Evolutionary conservation across 805 yeast genomes (phyloP).

Genomic region (Nakazawaea wyomingensis): DNA sequence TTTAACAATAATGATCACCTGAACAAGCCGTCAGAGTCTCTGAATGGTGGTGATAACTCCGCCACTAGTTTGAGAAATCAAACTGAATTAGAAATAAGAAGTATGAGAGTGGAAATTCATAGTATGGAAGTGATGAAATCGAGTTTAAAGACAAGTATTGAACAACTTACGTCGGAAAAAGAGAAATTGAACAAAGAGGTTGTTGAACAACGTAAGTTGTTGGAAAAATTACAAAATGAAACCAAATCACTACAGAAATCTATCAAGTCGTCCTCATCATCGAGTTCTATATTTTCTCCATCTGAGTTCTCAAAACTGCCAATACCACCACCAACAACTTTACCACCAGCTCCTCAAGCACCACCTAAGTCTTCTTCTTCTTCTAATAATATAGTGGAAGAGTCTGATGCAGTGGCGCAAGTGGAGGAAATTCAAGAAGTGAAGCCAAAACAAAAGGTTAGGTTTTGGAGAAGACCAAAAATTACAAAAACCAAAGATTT

Average conservation of each 20-base stretch:
- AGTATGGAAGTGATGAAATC: slow-evolving; percentile 36
- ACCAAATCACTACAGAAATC: not conserved
- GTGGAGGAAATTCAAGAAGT: slow-evolving; percentile 12
- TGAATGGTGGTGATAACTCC: slow-evolving; percentile 26
- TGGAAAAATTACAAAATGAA: slow-evolving; percentile 15
- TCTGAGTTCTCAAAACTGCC: slow-evolving; percentile 6
- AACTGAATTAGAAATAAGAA: slow-evolving; percentile 34
- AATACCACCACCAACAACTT: slow-evolving; percentile 13
- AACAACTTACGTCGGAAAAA: slow-evolving; percentile 42
- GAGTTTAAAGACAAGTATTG: slow-evolving; percentile 43
- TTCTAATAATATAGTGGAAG: not conserved
- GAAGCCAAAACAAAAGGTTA: slow-evolving; percentile 22
- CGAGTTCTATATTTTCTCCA: slow-evolving; percentile 15
- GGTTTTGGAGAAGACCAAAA: slow-evolving; percentile 26
- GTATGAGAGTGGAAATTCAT: slow-evolving; percentile 34
- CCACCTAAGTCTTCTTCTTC: slow-evolving; percentile 8
- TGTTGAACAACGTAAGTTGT: slow-evolving; percentile 15
- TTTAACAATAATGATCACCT: slow-evolving; percentile 25
- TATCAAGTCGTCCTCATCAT: slow-evolving; percentile 2
- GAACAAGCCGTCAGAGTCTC: slow-evolving; percentile 42
- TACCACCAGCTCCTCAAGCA: slow-evolving; percentile 11
- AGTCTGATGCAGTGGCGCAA: slow-evolving; percentile 2
- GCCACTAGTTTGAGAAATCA: slow-evolving; percentile 23
- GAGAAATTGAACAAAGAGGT: slow-evolving; percentile 43
- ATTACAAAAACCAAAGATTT: slow-evolving; percentile 8